These are phyloP conservation scores for Clavispora asparagi DNA, from an alignment of 805 yeast species.

Conservation along the genomic window DNA sequence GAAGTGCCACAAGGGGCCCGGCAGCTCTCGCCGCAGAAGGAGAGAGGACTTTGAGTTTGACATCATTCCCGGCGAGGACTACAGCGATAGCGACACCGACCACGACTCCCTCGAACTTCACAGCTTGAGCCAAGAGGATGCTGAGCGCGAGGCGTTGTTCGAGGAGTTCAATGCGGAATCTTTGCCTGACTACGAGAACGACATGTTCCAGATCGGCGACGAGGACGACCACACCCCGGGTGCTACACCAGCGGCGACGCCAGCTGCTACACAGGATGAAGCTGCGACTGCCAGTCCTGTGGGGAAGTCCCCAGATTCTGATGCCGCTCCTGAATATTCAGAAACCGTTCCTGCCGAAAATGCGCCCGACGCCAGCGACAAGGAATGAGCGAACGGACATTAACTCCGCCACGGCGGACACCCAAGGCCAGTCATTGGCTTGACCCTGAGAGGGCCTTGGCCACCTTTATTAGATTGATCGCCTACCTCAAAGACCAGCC, in stretches of 20 bases:
- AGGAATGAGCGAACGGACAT: too few species aligned
- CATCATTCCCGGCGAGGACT: constrained; percentile 64
- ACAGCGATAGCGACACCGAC: constrained; percentile 35
- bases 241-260: not conserved
- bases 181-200: constrained; percentile 34
- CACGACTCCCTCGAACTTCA: constrained; percentile 32
- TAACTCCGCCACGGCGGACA: too few species aligned
- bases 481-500: too few species aligned
- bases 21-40: constrained; percentile 43
- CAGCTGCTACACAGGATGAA: not conserved
- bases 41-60: constrained; percentile 74
- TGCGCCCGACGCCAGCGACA: too few species aligned
- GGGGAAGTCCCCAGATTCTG: too few species aligned
- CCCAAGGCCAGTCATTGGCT: too few species aligned
- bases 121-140: constrained; percentile 22
- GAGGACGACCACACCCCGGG: constrained; percentile 24
- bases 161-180: constrained; percentile 37
- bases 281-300: not conserved
- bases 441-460: too few species aligned
- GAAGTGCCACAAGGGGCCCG: constrained; percentile 40
- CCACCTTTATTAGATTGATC: too few species aligned
- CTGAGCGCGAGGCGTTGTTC: constrained; percentile 36
- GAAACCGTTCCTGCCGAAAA: not conserved
- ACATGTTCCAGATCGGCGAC: constrained; percentile 36
- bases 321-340: not conserved